Evolutionary conservation across 129 eudicot genomes (phyloP), one percentile per base, ranked within the genome.

Genomic region (Centella asiatica): DNA sequence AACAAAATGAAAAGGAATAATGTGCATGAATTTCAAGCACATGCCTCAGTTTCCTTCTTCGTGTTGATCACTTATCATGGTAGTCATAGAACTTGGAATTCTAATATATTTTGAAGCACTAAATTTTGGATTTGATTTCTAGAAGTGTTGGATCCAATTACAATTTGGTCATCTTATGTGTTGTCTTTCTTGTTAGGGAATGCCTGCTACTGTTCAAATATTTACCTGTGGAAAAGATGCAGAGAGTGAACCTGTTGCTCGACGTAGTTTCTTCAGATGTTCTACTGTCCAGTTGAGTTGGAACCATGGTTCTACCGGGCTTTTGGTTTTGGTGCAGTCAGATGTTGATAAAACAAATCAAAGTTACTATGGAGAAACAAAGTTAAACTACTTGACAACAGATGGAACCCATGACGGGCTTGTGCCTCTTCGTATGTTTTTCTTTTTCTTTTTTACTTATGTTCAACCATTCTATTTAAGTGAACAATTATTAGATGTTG

Each of bases 261-360:
- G 95, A 6, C 81, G 86, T 55, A 87, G 86, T 65, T 92, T 92
- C 79, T 92, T 92, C 73, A 73, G 99, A 14, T 92, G 99, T 69
- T 92, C 99, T 33, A 74, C 94, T 2, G 96, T 87, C 50, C 90
- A 92, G 62, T 76, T 76, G 70, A 81, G 62, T 53, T 92, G 99
- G 99, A 92, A 92, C 79, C 17, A 25, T 54, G 95, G 96, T 48
- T 87, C 99, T 51, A 87, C 94, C 44, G 99, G 99, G 61, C 84
- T 92, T 61, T 77, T 92, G 62, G 79, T 85, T 72, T 75, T 87
- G 70, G 96, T 79, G 47, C 99, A 84, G 70, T 37, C 96, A 44
- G 99, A 92, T 84, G 96, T 92, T 66, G 99, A 92, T 76, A 87
- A 87, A 84, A 92, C 96, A 12, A 92, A 92, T 66, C 99, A 92